A percentile compares a stretch with the other conserved stretches of the same genome.
These are phyloP conservation scores for Amphirosellinia nigrospora DNA, from an alignment of 495 filamentous ascomycete species.

Conservation along the genomic window DNA sequence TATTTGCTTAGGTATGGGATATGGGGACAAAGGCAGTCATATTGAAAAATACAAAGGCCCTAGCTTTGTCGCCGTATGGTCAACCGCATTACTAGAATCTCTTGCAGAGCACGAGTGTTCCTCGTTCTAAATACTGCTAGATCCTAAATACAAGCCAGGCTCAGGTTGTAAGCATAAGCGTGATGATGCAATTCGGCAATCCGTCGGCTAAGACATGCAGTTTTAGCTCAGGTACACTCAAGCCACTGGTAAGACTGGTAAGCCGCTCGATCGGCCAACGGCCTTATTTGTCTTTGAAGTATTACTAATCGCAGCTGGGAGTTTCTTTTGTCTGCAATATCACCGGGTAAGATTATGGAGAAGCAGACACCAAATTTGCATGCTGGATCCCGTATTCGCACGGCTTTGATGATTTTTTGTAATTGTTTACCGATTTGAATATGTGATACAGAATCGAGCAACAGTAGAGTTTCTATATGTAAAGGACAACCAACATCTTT, in stretches of 20 bases:
- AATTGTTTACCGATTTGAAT: too few relatives aligned
- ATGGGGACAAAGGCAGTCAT: constrained; percentile 1
- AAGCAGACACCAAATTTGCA: background rate
- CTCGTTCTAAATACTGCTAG: background rate
- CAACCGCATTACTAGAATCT: background rate
- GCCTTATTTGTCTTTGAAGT: background rate
- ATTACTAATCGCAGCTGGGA: background rate
- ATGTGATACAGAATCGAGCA: too few relatives aligned
- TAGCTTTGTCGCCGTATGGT: background rate
- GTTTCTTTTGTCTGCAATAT: background rate
- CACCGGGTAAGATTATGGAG: background rate
- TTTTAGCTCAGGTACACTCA: background rate
- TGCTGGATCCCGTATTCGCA: background rate
- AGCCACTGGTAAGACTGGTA: constrained; percentile 9
- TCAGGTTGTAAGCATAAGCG: background rate
- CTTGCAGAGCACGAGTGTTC: background rate
- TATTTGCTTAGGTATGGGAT: constrained; percentile 18
- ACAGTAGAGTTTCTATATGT: background rate
- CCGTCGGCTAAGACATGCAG: background rate
- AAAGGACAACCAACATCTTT: background rate
- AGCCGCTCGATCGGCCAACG: too few relatives aligned
- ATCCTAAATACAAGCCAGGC: background rate
- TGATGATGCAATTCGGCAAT: constrained; percentile 2
- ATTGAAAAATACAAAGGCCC: background rate
- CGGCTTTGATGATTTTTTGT: too few relatives aligned